Evolutionary conservation across 2,329 filamentous ascomycete species (phyloP), one percentile per base, ranked within the genome.

Genomic region (Fusarium dimerum): DNA sequence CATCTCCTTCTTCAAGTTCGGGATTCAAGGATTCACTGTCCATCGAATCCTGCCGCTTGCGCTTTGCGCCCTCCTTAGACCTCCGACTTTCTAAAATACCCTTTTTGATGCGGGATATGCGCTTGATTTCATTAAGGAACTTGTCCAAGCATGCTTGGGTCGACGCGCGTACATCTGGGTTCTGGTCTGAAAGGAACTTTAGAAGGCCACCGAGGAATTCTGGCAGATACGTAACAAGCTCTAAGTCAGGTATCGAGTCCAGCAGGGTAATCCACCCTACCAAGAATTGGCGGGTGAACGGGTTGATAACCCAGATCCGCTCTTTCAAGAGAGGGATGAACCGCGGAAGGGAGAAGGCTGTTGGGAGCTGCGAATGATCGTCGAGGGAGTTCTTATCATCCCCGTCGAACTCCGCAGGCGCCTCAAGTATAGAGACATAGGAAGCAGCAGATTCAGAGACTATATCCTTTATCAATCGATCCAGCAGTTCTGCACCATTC

Each of bases 261-360:
- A 99, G 80, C 15, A 99, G 75, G 5, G 89, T 95, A 52, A 99
- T 90, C 94, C 94, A 99, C 32, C 91, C 92, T 3, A 99, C 94
- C 13, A 99, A 80, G 65, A 99, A 99, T 13, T 90, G 96, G 46
- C 94, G 83, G 4, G 93, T 97, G 68, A 95, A 97, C 0, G 95
- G 92, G 65, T 96, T 97, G 54, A 96, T 83, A 29, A 97, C 93
- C 73, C 90, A 90, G 52, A 99, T 97, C 46, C 94, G 86, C 68
- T 99, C 93, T 71, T 95, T 91, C 17, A 99, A 82, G 13, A 99
- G 79, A 1, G 95, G 94, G 46, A 99, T 94, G 71, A 99, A 99
- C 20, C 85, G 85, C 17, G 87, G 84, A 17, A 99, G 82, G 6
- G 92, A 97, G 71, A 99, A 99, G 15, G 94, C 94, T 1, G 90